Base-by-base conservation (phyloP, 352 stramenopile species). In the Globisporangium spiculum region DNA sequence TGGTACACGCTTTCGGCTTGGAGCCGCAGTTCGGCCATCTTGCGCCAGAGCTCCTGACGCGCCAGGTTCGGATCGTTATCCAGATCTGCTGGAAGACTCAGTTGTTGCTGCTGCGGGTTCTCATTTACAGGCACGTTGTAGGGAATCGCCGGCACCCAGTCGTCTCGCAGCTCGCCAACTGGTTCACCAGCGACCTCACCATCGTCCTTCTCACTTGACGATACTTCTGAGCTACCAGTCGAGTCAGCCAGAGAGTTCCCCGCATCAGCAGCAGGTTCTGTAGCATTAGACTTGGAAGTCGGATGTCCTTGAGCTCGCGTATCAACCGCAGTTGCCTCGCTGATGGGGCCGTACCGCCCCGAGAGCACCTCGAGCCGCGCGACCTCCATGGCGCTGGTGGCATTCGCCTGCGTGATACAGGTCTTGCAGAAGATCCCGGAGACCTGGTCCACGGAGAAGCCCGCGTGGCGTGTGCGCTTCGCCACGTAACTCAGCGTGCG, bases 1-100 rank as follows among this genome's bases (percentile, higher is more conserved):
- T 83, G 74, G 60, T 88, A 90, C 16, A 82, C 80, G 12, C 75
- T 79, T 62, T 90, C 81, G 0, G 81, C 81, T 14, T 77, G 78
- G 36, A 77, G 69, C n/a, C 83, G 77, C 22, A 90, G 69, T 62
- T 83, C 74, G 30, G 74, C 72, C 81, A 90, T 90, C 62, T 74
- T 83, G 50, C 76, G 66, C 64, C 82, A 77, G 20, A 90, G 53
- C 36, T 83, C 70, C 22, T 75, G 72, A 4, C 66, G 71, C 5
- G 22, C 16, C 44, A 36, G 18, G 8, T 60, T 60, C 14, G 46
- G 60, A 24, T 66, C 67, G 30, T 18, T n/a, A 22, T 1, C 10
- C 24, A 38, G 27, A 12, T 30, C 20, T 10, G 4, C 56, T 20
- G 16, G 41, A 7, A 30, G 4, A 22, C 48, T 57, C 41, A 52